Evolutionary conservation across 306 rosid species (phyloP).

Genomic region (Fragaria nilgerrensis): DNA sequence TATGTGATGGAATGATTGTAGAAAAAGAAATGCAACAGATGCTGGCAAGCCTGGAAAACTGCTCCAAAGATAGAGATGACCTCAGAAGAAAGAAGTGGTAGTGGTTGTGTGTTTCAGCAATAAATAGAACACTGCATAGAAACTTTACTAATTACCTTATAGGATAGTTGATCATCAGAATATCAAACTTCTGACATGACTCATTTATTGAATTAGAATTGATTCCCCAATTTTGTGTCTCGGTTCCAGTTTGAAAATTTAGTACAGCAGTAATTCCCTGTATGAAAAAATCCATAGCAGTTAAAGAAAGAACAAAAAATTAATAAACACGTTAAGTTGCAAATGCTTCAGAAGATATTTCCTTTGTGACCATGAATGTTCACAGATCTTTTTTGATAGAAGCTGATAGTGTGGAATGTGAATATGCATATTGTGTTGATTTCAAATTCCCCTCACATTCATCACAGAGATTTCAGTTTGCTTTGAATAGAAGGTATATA

Average conservation of each 20-base stretch:
- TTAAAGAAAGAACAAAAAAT: constrained; percentile 16
- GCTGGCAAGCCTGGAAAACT: neutral
- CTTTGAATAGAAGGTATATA: constrained; percentile 11
- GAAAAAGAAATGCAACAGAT: neutral
- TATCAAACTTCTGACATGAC: constrained; percentile 64
- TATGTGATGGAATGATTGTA: no score
- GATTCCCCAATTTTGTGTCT: constrained; percentile 96
- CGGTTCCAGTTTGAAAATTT: constrained; percentile 83
- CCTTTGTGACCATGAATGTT: neutral
- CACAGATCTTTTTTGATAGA: neutral
- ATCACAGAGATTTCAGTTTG: neutral
- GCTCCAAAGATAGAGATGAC: constrained; percentile 17
- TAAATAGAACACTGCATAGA: constrained; percentile 15
- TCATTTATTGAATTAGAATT: constrained; percentile 62
- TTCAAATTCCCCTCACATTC: neutral
- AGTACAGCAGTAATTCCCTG: constrained; percentile 92
- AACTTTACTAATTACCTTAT: constrained; percentile 54
- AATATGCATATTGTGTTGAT: neutral
- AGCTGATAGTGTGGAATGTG: constrained; percentile 1
- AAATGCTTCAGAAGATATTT: neutral
- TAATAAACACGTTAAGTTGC: neutral
- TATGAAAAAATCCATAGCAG: constrained; percentile 30
- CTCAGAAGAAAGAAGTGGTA: constrained; percentile 6
- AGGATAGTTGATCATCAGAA: constrained; percentile 87
- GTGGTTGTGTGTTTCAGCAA: neutral